Base-by-base conservation (phyloP, 768 basidiomycete genomes). In the Tricholoma terreum region DNA sequence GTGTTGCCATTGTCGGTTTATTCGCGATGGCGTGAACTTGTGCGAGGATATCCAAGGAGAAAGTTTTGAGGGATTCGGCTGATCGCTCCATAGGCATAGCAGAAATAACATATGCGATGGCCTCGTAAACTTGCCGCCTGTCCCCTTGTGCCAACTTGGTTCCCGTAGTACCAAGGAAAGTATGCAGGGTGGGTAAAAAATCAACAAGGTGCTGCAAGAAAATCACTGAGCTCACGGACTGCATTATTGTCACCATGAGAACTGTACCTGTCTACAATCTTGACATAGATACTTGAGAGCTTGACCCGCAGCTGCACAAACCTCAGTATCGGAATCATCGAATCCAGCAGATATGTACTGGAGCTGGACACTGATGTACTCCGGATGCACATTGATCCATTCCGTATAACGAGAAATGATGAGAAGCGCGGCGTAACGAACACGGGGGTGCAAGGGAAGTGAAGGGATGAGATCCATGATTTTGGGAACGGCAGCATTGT, bases 271-370 rank as follows among this genome's bases (percentile, higher is more conserved):
- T 77, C 89, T 93, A 76, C 97, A 98, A 71, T 99, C 97, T 69
- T 97, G 90, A 71, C 96, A 98, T 59, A 99, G 80, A 73, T 91
- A 98, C 69, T 94, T 96, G 75, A 99, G 80, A 8, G 97, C 94
- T 69, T 97, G 94, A 2, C 95, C 92, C 3, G 97, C 92, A 17
- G 97, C 97, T 17, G 94, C 93, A 60, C 85, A 85, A 31, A 98
- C 94, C 65, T 97, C 92, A 1, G 71, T 54, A 68, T 93, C 90
- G 2, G 78, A 58, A 67, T 88, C 86, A 60, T 94, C 88, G 65
- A 98, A 98, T 1, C 97, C 96, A 21, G 86, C 78, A 8, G 94
- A 94, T 51, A 98, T 89, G 69, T 96, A 98, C 65, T 90, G 87
- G 19, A 99, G 77, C 69, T 94, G 91, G 70, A 83, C 84, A 31